These are phyloP conservation scores for Talaromyces verruculosus DNA, from an alignment of 2,329 filamentous ascomycete species.

Conservation along the genomic window DNA sequence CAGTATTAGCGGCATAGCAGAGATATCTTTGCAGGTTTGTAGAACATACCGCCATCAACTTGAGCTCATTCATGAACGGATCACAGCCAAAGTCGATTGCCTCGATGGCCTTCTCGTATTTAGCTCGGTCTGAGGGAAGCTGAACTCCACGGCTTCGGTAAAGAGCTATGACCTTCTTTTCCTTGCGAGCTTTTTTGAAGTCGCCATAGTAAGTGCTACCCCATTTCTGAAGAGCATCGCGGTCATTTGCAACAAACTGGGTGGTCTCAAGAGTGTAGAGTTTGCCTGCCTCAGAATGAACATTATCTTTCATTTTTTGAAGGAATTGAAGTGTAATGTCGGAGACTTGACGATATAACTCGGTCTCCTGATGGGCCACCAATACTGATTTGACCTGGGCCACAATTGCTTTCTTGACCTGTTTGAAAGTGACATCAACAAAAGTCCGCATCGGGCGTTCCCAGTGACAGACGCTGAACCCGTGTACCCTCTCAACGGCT, in stretches of 20 bases:
- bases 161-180: not conserved
- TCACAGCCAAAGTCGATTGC: constrained; percentile 33
- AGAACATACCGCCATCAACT: constrained; percentile 44
- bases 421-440: constrained; percentile 31
- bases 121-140: constrained; percentile 1
- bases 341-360: constrained; percentile 37
- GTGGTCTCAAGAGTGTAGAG: constrained; percentile 6
- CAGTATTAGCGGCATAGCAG: constrained; percentile 19
- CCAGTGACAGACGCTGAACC: constrained; percentile 62
- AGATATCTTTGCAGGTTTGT: not conserved
- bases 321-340: constrained; percentile 51
- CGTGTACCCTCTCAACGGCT: constrained; percentile 60
- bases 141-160: not conserved
- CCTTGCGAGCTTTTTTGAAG: constrained; percentile 3
- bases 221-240: not conserved
- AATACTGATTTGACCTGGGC: constrained; percentile 47
- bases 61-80: constrained; percentile 37
- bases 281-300: constrained; percentile 41
- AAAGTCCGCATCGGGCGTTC: constrained; percentile 50
- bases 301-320: constrained; percentile 39
- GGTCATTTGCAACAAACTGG: not conserved
- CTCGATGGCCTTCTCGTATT: constrained; percentile 24
- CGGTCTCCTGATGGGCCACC: constrained; percentile 36
- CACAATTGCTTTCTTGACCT: constrained; percentile 41
- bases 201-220: not conserved